Evolutionary conservation across 2,329 filamentous ascomycete genomes (phyloP).

Genomic region (Penicillium sp.): DNA sequence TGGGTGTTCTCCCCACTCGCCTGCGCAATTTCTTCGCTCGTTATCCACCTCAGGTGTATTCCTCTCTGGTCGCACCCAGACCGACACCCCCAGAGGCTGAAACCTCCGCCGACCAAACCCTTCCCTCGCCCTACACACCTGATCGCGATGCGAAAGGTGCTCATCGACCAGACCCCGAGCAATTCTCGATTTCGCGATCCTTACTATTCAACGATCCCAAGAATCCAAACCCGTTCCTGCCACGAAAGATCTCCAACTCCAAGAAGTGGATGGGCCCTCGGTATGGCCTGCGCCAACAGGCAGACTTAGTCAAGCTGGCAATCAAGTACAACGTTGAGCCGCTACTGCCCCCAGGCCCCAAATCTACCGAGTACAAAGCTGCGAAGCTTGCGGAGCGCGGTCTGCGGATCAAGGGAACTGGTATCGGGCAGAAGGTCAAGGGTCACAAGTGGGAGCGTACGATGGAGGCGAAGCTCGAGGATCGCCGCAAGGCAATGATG

Average conservation of each 20-base stretch:
- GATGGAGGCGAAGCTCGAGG: slow-evolving; percentile 75
- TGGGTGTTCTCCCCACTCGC: slow-evolving; percentile 58
- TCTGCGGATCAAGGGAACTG: slow-evolving; percentile 82
- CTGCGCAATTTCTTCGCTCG: slow-evolving; percentile 83
- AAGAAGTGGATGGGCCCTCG: slow-evolving; percentile 78
- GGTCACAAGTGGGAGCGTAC: slow-evolving; percentile 89
- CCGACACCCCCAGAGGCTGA: slow-evolving; percentile 19
- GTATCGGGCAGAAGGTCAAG: slow-evolving; percentile 89
- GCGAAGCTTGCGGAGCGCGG: slow-evolving; percentile 70
- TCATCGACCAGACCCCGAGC: slow-evolving; percentile 26
- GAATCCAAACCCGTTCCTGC: slow-evolving; percentile 71
- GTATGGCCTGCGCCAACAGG: slow-evolving; percentile 80
- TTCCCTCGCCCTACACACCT: slow-evolving; percentile 37
- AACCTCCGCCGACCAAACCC: slow-evolving; percentile 16
- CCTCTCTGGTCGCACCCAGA: slow-evolving; percentile 29
- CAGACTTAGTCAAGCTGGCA: slow-evolving; percentile 83
- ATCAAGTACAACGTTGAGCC: slow-evolving; percentile 71
- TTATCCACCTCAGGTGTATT: slow-evolving; percentile 65
- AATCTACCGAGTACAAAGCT: slow-evolving; percentile 64
- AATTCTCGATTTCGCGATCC: slow-evolving; percentile 28
- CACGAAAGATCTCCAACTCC: slow-evolving; percentile 69
- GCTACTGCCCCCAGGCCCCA: slow-evolving; percentile 68
- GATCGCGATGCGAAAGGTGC: slow-evolving; percentile 40
- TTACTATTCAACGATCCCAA: slow-evolving; percentile 40
- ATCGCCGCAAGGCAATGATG: slow-evolving; percentile 85